These are phyloP conservation scores for Euphorbia peplus DNA, from an alignment of 345 rosid species.

Conservation along the genomic window DNA sequence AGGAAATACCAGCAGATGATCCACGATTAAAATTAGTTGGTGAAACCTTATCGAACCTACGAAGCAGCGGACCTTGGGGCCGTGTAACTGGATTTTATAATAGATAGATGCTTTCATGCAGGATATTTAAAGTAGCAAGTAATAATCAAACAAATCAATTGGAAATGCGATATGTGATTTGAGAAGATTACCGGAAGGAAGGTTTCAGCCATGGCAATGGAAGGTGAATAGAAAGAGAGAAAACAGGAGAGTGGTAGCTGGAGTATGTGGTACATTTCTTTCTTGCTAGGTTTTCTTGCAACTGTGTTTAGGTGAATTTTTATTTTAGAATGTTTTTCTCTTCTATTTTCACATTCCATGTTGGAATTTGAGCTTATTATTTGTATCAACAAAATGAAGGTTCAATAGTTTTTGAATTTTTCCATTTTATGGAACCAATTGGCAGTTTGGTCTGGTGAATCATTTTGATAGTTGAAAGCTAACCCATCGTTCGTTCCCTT, in stretches of 20 bases:
- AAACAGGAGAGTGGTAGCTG: too few relatives aligned
- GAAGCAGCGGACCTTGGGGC: conserved; percentile 27
- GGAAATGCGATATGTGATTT: not conserved
- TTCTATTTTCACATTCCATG: not conserved
- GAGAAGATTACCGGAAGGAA: too few relatives aligned
- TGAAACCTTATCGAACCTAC: conserved; percentile 41
- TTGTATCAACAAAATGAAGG: not conserved
- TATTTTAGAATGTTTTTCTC: too few relatives aligned
- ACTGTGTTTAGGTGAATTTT: too few relatives aligned
- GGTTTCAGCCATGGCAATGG: too few relatives aligned
- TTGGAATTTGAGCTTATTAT: not conserved
- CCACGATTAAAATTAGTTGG: conserved; percentile 60
- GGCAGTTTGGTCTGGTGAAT: too few relatives aligned
- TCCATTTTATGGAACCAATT: too few relatives aligned
- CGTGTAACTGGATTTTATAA: not conserved
- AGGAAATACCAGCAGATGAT: conserved; percentile 82
- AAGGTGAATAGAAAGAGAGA: too few relatives aligned
- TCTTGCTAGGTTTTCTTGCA: not conserved
- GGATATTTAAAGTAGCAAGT: not conserved
- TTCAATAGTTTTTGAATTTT: too few relatives aligned
- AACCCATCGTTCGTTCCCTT: too few relatives aligned
- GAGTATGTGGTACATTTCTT: too few relatives aligned
- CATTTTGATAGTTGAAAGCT: too few relatives aligned
- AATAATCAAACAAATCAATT: not conserved
- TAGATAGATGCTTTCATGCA: not conserved